Percentiles rank a stretch among this genome's conserved stretches.
Conservation (phyloP, 2,329 filamentous ascomycete species). For the Fusarium sublunatum region DNA sequence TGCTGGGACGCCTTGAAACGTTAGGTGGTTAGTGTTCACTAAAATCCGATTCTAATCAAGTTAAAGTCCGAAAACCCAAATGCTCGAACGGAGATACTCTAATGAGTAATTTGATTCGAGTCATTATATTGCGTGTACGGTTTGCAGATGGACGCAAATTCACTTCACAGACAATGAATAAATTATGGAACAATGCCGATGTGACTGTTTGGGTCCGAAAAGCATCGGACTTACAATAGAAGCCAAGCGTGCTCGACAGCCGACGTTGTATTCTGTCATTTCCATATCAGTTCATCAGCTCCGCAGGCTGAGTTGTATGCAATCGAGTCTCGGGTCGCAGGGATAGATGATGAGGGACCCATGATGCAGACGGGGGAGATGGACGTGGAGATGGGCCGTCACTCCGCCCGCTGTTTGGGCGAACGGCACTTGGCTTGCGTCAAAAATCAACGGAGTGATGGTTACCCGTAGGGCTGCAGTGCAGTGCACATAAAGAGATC, state of each 20-base stretch:
- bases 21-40: neutral
- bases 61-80: constrained; percentile 14
- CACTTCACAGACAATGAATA: neutral
- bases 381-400: constrained; percentile 9
- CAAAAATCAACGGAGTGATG: neutral
- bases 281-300: constrained; percentile 33
- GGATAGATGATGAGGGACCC: no score
- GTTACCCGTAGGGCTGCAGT: constrained; percentile 43
- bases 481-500: neutral
- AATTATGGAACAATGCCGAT: constrained; percentile 9
- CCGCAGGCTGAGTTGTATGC: constrained; percentile 33
- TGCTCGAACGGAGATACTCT: constrained; percentile 6
- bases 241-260: constrained; percentile 26
- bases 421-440: constrained; percentile 8
- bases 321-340: constrained; percentile 14
- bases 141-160: no score
- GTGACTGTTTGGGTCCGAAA: constrained; percentile 4
- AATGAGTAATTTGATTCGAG: constrained; percentile 9
- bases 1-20: constrained; percentile 21
- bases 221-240: constrained; percentile 29
- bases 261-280: constrained; percentile 33
- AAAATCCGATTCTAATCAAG: constrained; percentile 16
- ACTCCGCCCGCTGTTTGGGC: constrained; percentile 22
- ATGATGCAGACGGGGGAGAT: neutral
- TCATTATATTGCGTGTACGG: no score